Evolutionary conservation across 73 alveolate species (phyloP), one percentile per base, ranked within the genome.

Genomic region (Symbiodinium natans): DNA sequence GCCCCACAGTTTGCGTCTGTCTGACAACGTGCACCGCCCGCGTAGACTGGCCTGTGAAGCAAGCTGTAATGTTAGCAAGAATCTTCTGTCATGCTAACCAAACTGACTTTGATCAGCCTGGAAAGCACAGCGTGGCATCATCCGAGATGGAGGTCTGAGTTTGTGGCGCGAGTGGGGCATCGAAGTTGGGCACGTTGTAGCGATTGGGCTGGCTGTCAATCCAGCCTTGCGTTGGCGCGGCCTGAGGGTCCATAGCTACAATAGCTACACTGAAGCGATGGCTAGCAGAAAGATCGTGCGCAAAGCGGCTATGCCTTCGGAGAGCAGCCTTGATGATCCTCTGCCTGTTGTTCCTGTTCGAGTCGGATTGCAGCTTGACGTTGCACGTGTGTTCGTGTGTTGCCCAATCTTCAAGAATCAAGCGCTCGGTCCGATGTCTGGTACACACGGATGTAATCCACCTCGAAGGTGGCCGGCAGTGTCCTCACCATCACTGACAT

Each of bases 1-100:
- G 96, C 46, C 48, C 96, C 96, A 39, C 96, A 90, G 83, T 40
- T 71, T 54, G 96, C 38, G 48, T 90, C 96, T 40, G 87, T 41
- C 43, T 90, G 86, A 71, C 96, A 90, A 27, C 96, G 48, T 36
- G 86, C 96, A 10, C 96, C 96, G n/a, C 96, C 96, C 2, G 96
- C 96, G 41, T 90, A 90, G 52, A 90, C 87, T 9, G 96, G 96
- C 96, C 96, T 90, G 36, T 2, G 71, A 29, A 52, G 23, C 71
- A 52, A n/a, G n/a, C n/a, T n/a, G n/a, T n/a, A n/a, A n/a, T n/a
- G n/a, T n/a, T n/a, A n/a, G n/a, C n/a, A n/a, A n/a, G n/a, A n/a
- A n/a, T n/a, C n/a, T n/a, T n/a, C n/a, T n/a, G n/a, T n/a, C n/a
- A n/a, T n/a, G n/a, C n/a, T n/a, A n/a, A n/a, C n/a, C n/a, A n/a